A percentile compares a stretch with the other conserved stretches of the same genome.
Conservation (phyloP, 2,329 filamentous ascomycete genomes). For the Ophiostoma himal-ulmi region DNA sequence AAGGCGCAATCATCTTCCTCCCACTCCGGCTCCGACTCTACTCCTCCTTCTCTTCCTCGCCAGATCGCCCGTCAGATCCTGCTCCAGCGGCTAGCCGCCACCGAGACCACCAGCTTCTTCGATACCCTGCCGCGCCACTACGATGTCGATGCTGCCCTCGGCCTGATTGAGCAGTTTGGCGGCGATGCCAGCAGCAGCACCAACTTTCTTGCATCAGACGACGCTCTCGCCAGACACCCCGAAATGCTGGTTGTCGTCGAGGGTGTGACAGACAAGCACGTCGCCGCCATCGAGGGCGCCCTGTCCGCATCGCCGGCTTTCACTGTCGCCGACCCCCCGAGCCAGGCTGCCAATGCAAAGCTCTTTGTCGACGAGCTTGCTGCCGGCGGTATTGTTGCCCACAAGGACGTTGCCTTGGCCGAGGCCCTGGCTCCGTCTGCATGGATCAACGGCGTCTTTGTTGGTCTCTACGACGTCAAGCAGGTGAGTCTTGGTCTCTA, state of each 20-base stretch:
- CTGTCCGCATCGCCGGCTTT: constrained; percentile 43
- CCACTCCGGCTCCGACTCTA: constrained; percentile 9
- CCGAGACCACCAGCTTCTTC: constrained; percentile 44
- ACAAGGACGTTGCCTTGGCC: constrained; percentile 31
- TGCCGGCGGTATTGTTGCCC: constrained; percentile 32
- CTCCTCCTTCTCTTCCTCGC: constrained; percentile 43
- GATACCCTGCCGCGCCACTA: constrained; percentile 41
- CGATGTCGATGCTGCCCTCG: constrained; percentile 46
- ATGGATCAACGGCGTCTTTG: constrained; percentile 41
- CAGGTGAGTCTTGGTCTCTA: constrained; percentile 35
- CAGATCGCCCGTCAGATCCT: constrained; percentile 54
- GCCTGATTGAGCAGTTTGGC: constrained; percentile 56
- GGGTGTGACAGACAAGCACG: constrained; percentile 46
- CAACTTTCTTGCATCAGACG: constrained; percentile 43
- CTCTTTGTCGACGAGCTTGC: constrained; percentile 40
- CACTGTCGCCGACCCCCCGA: constrained; percentile 43
- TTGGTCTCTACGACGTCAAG: constrained; percentile 41
- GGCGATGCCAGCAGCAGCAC: constrained; percentile 37
- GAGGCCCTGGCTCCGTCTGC: constrained; percentile 38
- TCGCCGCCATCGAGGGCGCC: constrained; percentile 39
- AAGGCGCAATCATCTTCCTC: constrained; percentile 24
- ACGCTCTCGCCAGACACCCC: constrained; percentile 30
- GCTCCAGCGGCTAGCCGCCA: constrained; percentile 49
- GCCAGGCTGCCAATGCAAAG: constrained; percentile 38
- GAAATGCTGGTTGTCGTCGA: constrained; percentile 58